Evolutionary conservation across 73 alveolate species (phyloP), one percentile per base, ranked within the genome.

Genomic region (Diophrys appendiculata): DNA sequence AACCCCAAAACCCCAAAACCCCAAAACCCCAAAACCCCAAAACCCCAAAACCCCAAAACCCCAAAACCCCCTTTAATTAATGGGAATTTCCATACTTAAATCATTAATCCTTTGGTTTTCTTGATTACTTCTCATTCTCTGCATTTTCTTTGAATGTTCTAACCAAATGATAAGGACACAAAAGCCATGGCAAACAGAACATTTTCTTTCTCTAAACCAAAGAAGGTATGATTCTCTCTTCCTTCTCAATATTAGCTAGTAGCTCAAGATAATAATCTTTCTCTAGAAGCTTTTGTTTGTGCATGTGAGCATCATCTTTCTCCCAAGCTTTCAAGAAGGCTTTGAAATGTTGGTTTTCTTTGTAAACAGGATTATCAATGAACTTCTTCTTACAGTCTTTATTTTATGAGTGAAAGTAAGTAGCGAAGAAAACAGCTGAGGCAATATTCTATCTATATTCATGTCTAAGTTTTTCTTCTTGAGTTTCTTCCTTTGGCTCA

Each of bases 141-240:
- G 5, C 29, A n/a, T 60, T 60, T 5, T 25, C 30, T 29, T 60
- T 29, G 3, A 60, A n/a, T 3, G 2, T 60, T 25, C 30, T 25
- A 60, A 60, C 3, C n/a, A 60, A 60, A 3, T 3, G 3, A 14
- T 23, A 60, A 2, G 29, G 31, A 3, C 71, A 5, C 14, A 60
- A 3, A 5, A 60, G 13, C 71, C 71, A 60, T 11, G 71, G 71
- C 31, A 60, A 13, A 23, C 33, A 11, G 71, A 60, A 60, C 71
- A 60, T 3, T 60, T 60, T 60, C 71, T 60, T 60, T 18, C 18
- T 43, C 18, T 18, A 11, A 5, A 43, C 18, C 18, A 43, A 11
- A 5, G 5, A 43, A 43, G 60, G 60, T 5, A 43, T 43, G 60
- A 43, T 5, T 43, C 18, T 43, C 60, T 43, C 60, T 43, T 43